phyloP scores from a whole-genome alignment of 129 eudicot genomes.

The carrot (Daucus carota) region DNA sequence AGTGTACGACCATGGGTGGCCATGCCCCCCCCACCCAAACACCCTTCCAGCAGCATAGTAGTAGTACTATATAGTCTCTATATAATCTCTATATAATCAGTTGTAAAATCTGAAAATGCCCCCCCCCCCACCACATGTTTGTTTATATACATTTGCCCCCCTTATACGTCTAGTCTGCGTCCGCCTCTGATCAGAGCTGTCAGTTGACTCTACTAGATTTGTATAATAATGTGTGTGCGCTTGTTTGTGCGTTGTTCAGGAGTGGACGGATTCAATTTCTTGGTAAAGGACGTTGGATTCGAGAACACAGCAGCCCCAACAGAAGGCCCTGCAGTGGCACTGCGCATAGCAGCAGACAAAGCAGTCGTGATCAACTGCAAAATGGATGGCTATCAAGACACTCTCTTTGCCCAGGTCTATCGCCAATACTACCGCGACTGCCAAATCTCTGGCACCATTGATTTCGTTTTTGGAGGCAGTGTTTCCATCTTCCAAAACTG shows the following conservation, averaged over 20 bases:
- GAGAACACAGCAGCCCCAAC: slow-evolving; percentile 41
- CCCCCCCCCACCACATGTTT: too few relatives aligned
- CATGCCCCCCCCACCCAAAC: too few relatives aligned
- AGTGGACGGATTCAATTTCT: slow-evolving; percentile 22
- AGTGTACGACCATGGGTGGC: too few relatives aligned
- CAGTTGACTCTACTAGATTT: background rate
- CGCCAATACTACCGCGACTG: slow-evolving; percentile 46
- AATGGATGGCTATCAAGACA: slow-evolving; percentile 35
- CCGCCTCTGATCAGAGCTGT: background rate
- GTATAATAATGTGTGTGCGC: too few relatives aligned
- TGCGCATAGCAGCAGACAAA: slow-evolving; percentile 32
- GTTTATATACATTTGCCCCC: too few relatives aligned
- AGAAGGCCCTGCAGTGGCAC: slow-evolving; percentile 44
- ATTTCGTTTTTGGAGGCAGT: slow-evolving; percentile 46
- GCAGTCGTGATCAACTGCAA: slow-evolving; percentile 33
- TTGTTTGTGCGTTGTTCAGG: too few relatives aligned
- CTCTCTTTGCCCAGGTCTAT: slow-evolving; percentile 34
- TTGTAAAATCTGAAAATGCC: too few relatives aligned
- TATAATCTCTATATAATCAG: too few relatives aligned
- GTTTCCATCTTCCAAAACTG: slow-evolving; percentile 1
- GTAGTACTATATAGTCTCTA: too few relatives aligned
- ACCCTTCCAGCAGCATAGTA: too few relatives aligned
- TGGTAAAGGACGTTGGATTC: slow-evolving; percentile 33
- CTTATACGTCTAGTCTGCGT: too few relatives aligned
- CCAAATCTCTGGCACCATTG: slow-evolving; percentile 41